Evolutionary conservation across 1,284 basidiomycete species (phyloP).

Genomic region (Wallemia ichthyophaga): DNA sequence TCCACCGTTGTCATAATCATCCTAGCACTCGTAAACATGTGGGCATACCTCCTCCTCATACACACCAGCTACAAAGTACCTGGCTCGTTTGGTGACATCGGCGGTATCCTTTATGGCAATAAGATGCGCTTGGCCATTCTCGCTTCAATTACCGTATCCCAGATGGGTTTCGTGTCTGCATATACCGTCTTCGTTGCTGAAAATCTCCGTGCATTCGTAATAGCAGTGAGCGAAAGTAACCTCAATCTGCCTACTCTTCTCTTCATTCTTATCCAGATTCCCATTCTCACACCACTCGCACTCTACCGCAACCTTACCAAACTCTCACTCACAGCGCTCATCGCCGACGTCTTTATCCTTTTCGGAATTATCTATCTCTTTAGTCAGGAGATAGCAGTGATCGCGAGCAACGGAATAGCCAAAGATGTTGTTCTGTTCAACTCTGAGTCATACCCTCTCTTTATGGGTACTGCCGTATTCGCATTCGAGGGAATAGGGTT

Average conservation of each 20-base stretch:
- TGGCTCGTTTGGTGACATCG: constrained; percentile 89
- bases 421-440: constrained; percentile 60
- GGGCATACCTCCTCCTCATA: constrained; percentile 77
- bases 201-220: constrained; percentile 52
- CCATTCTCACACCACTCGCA: constrained; percentile 60
- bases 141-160: constrained; percentile 59
- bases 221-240: constrained; percentile 52
- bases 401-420: constrained; percentile 38
- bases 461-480: constrained; percentile 92
- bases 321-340: constrained; percentile 62
- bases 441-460: constrained; percentile 52
- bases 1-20: constrained; percentile 44
- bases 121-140: constrained; percentile 79
- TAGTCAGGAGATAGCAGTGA: constrained; percentile 37
- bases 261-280: constrained; percentile 53
- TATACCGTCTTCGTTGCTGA: constrained; percentile 92
- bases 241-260: constrained; percentile 37
- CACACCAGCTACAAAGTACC: constrained; percentile 64
- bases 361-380: constrained; percentile 64
- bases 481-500: constrained; percentile 94
- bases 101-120: constrained; percentile 65
- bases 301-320: constrained; percentile 72
- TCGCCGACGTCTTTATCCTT: constrained; percentile 87
- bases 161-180: constrained; percentile 30
- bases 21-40: constrained; percentile 66